phyloP scores from a whole-genome alignment of 2,329 filamentous ascomycete genomes.

The Ascochyta lentis region DNA sequence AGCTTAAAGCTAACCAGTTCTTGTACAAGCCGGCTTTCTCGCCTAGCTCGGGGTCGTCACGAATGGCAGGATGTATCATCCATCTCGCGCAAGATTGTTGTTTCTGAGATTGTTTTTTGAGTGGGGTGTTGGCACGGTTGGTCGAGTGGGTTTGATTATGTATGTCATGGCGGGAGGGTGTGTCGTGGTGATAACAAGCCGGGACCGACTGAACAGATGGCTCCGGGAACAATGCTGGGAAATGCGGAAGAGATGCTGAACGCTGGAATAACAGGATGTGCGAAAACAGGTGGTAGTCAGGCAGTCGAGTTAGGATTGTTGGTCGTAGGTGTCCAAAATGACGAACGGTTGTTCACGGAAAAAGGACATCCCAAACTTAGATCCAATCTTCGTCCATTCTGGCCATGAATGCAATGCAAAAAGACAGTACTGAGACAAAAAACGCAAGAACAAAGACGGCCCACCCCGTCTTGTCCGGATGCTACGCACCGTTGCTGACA shows the following conservation, averaged over 20 bases:
- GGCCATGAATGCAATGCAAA: conserved; percentile 36
- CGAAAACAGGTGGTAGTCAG: conserved; percentile 1
- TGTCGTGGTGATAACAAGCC: neutral
- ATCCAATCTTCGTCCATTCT: conserved; percentile 16
- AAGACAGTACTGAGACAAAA: conserved; percentile 36
- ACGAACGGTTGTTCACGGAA: neutral
- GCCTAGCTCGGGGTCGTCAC: neutral
- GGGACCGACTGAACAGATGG: conserved; percentile 4
- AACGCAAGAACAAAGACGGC: conserved; percentile 49
- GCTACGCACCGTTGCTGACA: conserved; percentile 41
- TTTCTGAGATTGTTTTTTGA: conserved; percentile 1
- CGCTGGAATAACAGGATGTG: conserved; percentile 8
- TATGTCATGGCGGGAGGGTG: neutral
- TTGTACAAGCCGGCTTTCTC: neutral
- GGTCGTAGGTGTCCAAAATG: conserved; percentile 2
- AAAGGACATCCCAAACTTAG: neutral
- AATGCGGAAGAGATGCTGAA: conserved; percentile 15
- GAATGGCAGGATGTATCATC: conserved; percentile 1
- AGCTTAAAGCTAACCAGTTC: neutral
- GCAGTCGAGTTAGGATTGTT: neutral
- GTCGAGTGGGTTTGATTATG: neutral
- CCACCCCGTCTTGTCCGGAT: conserved; percentile 49
- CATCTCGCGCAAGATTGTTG: neutral
- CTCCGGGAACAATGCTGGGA: conserved; percentile 11
- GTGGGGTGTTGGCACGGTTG: conserved; percentile 13